Evolutionary conservation across 768 basidiomycete genomes (phyloP).

Genomic region (Candolleomyces eurysporus): DNA sequence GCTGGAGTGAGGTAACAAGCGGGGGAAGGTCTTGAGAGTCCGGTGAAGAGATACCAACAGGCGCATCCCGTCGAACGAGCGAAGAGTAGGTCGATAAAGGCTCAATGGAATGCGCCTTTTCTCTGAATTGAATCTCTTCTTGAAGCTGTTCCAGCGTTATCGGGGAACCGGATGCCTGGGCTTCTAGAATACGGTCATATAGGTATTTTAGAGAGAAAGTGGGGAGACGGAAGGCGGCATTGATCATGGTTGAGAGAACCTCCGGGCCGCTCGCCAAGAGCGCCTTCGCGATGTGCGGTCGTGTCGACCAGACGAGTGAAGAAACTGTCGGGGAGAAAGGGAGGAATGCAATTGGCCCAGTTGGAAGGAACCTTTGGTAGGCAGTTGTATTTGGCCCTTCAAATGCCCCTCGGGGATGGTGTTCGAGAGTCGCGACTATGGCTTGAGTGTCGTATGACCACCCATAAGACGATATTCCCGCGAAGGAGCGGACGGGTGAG

Average conservation of each 20-base stretch:
- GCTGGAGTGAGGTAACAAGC: constrained; percentile 65
- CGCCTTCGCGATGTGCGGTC: constrained; percentile 69
- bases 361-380: constrained; percentile 92
- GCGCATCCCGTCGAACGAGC: constrained; percentile 21
- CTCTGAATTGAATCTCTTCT: constrained; percentile 71
- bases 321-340: constrained; percentile 77
- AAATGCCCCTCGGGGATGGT: constrained; percentile 62
- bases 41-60: constrained; percentile 56
- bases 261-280: constrained; percentile 63
- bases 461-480: constrained; percentile 83
- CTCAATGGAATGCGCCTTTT: constrained; percentile 66
- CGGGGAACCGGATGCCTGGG: constrained; percentile 39
- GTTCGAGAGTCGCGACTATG: constrained; percentile 84
- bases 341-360: constrained; percentile 93
- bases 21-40: constrained; percentile 73
- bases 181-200: constrained; percentile 57
- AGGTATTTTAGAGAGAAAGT: constrained; percentile 70
- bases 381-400: constrained; percentile 74
- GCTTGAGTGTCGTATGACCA: constrained; percentile 91
- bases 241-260: constrained; percentile 74
- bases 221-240: constrained; percentile 87
- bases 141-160: constrained; percentile 49
- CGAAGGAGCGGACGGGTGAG: constrained; percentile 87
- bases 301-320: constrained; percentile 94
- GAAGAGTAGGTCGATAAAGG: constrained; percentile 63